These are phyloP conservation scores for Populus alba DNA, from an alignment of 345 rosid species.

Conservation along the genomic window DNA sequence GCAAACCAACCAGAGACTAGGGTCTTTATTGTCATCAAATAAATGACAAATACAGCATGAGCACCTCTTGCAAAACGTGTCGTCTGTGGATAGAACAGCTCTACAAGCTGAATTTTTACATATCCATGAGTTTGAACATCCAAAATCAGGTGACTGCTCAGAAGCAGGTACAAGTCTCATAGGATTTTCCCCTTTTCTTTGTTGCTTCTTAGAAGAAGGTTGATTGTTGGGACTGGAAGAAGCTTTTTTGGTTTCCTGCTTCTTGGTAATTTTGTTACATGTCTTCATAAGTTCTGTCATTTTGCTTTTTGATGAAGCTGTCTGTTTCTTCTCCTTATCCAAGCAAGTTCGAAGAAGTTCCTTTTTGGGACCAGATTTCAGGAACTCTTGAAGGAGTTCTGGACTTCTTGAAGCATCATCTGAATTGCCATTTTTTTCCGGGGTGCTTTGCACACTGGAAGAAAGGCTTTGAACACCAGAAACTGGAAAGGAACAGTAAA, in stretches of 20 bases:
- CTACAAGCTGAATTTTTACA: conserved; percentile 70
- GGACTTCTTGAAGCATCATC: conserved; percentile 61
- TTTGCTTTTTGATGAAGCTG: conserved; percentile 61
- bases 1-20: conserved; percentile 79
- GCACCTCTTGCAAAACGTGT: conserved; percentile 90
- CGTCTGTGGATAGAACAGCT: conserved; percentile 55
- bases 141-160: conserved; percentile 45
- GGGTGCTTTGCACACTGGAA: conserved; percentile 60
- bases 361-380: conserved; percentile 52
- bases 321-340: conserved; percentile 49
- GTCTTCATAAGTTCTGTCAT: conserved; percentile 51
- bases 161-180: conserved; percentile 35
- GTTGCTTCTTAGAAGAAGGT: conserved; percentile 53
- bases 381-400: conserved; percentile 56
- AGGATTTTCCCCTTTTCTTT: conserved; percentile 67
- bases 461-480: conserved; percentile 58
- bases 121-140: conserved; percentile 57
- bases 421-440: conserved; percentile 52
- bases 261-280: conserved; percentile 53
- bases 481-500: conserved; percentile 23
- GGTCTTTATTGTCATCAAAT: conserved; percentile 89
- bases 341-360: conserved; percentile 48
- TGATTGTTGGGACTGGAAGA: conserved; percentile 36
- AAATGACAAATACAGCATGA: conserved; percentile 92
- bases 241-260: conserved; percentile 54